phyloP scores from a whole-genome alignment of 2,329 filamentous ascomycete species.

The Hysterium pulicare region DNA sequence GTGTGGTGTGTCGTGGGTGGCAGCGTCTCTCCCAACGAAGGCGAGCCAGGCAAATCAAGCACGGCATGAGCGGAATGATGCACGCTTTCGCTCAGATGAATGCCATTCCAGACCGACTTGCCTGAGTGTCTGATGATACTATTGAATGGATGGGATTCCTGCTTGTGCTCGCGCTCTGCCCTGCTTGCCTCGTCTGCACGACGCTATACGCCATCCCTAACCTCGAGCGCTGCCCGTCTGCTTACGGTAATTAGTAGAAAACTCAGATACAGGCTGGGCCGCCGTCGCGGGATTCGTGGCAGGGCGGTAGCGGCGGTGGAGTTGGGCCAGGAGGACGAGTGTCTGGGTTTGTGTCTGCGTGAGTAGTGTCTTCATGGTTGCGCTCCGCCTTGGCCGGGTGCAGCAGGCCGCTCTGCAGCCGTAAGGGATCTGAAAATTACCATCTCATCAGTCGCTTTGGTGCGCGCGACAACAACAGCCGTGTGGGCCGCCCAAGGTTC shows the following conservation, averaged over 20 bases:
- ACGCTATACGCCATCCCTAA: constrained; percentile 19
- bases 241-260: constrained; percentile 19
- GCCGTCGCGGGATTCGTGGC: constrained; percentile 11
- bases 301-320: constrained; percentile 12
- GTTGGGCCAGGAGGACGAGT: not conserved
- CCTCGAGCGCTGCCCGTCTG: constrained; percentile 13
- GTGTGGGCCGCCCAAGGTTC: constrained; percentile 1
- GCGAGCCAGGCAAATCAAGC: constrained; percentile 20
- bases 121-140: constrained; percentile 13
- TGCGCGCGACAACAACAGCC: not conserved
- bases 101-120: constrained; percentile 25
- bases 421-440: constrained; percentile 21
- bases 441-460: constrained; percentile 1
- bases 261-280: constrained; percentile 8
- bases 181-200: constrained; percentile 8
- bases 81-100: constrained; percentile 15
- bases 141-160: constrained; percentile 10
- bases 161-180: not conserved
- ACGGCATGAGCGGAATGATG: constrained; percentile 29
- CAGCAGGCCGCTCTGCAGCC: constrained; percentile 19
- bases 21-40: not conserved
- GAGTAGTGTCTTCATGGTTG: constrained; percentile 16
- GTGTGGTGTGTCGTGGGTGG: not conserved
- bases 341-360: constrained; percentile 6
- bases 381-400: constrained; percentile 23